A percentile compares a stretch with the other conserved stretches of the same genome.
Conservation (phyloP, 1,284 basidiomycete species). For the Melampsora americana region DNA sequence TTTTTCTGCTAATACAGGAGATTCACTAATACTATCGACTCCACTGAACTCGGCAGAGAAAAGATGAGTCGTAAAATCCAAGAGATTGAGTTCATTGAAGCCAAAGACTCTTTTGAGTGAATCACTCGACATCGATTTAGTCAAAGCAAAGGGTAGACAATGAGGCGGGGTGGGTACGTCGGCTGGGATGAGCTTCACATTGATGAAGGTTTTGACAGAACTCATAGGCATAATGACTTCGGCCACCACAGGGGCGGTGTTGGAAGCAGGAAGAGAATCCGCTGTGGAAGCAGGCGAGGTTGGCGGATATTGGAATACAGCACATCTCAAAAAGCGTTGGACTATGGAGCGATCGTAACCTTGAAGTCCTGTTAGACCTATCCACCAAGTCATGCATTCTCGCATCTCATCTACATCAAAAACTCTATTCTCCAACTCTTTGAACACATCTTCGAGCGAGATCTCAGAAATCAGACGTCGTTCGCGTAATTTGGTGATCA, state of each 20-base stretch:
- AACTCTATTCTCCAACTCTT: constrained; percentile 71
- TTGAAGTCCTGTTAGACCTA: constrained; percentile 60
- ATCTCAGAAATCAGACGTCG: constrained; percentile 75
- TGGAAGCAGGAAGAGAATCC: constrained; percentile 45
- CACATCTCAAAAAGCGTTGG: constrained; percentile 34
- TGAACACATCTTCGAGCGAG: constrained; percentile 77
- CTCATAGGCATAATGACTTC: constrained; percentile 66
- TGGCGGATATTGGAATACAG: constrained; percentile 65
- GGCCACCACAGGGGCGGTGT: constrained; percentile 42
- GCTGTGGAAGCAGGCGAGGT: constrained; percentile 55
- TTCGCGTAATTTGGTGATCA: constrained; percentile 67
- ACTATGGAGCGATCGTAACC: constrained; percentile 61
- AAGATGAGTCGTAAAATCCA: constrained; percentile 73
- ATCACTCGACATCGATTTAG: constrained; percentile 59
- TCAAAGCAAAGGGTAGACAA: constrained; percentile 71
- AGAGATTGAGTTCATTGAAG: constrained; percentile 75
- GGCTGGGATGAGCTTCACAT: constrained; percentile 69
- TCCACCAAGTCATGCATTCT: constrained; percentile 87
- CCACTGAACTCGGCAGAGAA: constrained; percentile 59
- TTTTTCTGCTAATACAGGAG: constrained; percentile 75
- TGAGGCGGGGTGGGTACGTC: constrained; percentile 77
- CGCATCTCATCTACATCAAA: constrained; percentile 72
- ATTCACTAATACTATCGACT: constrained; percentile 56
- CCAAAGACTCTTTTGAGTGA: constrained; percentile 57
- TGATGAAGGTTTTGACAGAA: constrained; percentile 70